These are phyloP conservation scores for Tulasnella sp. DNA, from an alignment of 768 basidiomycete genomes.

Conservation along the genomic window DNA sequence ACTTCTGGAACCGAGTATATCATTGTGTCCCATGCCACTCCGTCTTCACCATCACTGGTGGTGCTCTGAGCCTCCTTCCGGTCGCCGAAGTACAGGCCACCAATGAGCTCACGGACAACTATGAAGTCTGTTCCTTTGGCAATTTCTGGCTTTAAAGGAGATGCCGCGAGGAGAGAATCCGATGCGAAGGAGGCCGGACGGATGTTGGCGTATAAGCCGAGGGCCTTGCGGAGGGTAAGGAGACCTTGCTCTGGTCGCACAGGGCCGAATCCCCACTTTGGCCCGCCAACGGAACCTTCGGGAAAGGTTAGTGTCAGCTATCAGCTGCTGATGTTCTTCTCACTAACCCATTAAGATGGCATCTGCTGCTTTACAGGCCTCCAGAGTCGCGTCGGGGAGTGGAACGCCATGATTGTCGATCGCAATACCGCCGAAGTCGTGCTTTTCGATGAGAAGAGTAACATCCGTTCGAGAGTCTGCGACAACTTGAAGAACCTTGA, in stretches of 20 bases:
- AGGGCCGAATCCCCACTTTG: constrained; percentile 92
- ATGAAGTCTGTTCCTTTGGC: constrained; percentile 86
- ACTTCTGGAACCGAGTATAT: constrained; percentile 89
- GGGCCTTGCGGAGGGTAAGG: constrained; percentile 79
- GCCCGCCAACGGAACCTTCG: constrained; percentile 93
- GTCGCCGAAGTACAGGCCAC: constrained; percentile 91
- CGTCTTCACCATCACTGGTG: constrained; percentile 43
- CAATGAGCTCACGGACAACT: constrained; percentile 93
- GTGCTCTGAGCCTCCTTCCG: constrained; percentile 66
- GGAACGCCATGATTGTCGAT: constrained; percentile 87
- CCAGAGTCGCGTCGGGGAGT: constrained; percentile 75
- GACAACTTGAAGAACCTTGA: constrained; percentile 72
- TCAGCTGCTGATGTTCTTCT: not conserved
- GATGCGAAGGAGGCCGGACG: constrained; percentile 94
- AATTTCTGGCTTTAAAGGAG: constrained; percentile 81
- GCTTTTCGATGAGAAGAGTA: constrained; percentile 66
- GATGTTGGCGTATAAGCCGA: constrained; percentile 97
- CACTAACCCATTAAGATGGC: constrained; percentile 88
- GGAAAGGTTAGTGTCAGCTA: not conserved
- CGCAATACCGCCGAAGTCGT: constrained; percentile 87
- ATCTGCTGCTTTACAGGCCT: constrained; percentile 89
- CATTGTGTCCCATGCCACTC: constrained; percentile 83
- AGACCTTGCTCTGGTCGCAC: constrained; percentile 92
- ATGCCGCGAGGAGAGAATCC: constrained; percentile 78
- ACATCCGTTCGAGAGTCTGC: constrained; percentile 58